phyloP scores from a whole-genome alignment of 1,139 yeast species.

The Yamadazyma diospyri region DNA sequence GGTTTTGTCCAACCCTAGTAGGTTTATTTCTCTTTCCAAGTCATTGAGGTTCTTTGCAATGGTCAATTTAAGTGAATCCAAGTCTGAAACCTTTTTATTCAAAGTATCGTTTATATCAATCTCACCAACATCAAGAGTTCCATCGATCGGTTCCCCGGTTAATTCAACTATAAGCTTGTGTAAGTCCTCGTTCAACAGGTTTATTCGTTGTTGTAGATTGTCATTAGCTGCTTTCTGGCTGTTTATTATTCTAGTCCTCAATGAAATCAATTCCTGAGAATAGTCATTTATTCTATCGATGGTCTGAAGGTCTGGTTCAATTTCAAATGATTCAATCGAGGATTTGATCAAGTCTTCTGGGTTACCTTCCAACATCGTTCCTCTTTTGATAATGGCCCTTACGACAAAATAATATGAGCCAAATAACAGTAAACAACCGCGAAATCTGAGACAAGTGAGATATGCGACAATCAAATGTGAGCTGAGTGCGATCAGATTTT shows the following conservation, averaged over 20 bases:
- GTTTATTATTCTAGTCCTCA: slow-evolving; percentile 24
- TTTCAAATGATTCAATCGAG: slow-evolving; percentile 47
- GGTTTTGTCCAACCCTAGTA: slow-evolving; percentile 41
- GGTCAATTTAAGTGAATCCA: not conserved
- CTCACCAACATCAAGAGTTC: not conserved
- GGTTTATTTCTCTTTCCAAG: slow-evolving; percentile 49
- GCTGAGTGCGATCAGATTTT: too few species aligned
- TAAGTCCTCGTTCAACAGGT: not conserved
- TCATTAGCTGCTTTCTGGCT: not conserved
- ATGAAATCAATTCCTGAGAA: slow-evolving; percentile 24
- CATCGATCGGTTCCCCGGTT: not conserved
- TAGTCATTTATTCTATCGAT: slow-evolving; percentile 46
- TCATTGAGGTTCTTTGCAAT: slow-evolving; percentile 50
- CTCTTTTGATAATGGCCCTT: too few species aligned
- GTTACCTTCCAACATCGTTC: slow-evolving; percentile 26
- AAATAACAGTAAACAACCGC: too few species aligned
- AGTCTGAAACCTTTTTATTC: not conserved
- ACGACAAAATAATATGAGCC: too few species aligned
- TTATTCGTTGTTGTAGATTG: not conserved
- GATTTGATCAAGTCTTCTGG: slow-evolving; percentile 38
- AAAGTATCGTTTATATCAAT: not conserved
- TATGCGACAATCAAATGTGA: too few species aligned
- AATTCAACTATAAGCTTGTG: not conserved
- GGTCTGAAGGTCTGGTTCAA: slow-evolving; percentile 50
- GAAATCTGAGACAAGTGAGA: too few species aligned